Percentiles rank a stretch among this genome's conserved stretches.
Conservation (phyloP, 768 basidiomycete species). For the Termitomyces heimii region DNA sequence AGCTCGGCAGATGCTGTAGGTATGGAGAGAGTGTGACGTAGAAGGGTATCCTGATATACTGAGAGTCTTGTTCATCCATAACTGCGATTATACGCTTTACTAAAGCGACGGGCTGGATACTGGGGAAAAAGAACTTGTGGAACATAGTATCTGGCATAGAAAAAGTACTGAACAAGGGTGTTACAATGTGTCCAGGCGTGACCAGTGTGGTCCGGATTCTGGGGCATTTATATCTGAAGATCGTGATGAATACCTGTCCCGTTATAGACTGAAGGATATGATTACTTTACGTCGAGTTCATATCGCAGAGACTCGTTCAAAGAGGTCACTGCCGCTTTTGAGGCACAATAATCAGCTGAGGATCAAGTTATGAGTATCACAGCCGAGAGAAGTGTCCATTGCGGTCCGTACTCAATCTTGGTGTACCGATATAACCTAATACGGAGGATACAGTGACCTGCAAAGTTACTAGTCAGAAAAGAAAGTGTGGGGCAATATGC, state of each 20-base stretch:
- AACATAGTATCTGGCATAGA: constrained; percentile 41
- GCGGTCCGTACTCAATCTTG: constrained; percentile 62
- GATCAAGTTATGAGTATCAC: neutral
- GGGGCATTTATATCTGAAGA: constrained; percentile 59
- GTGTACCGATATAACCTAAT: constrained; percentile 63
- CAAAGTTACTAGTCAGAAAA: constrained; percentile 9
- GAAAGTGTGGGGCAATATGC: neutral
- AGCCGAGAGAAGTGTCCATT: neutral
- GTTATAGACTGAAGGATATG: neutral
- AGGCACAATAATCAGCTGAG: constrained; percentile 83
- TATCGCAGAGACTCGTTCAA: constrained; percentile 82
- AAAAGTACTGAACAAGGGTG: constrained; percentile 67
- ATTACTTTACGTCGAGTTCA: constrained; percentile 77
- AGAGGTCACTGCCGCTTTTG: constrained; percentile 83
- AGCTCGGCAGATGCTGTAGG: constrained; percentile 60
- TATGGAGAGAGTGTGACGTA: constrained; percentile 57
- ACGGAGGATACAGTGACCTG: constrained; percentile 79
- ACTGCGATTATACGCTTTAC: constrained; percentile 81
- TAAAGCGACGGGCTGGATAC: constrained; percentile 63
- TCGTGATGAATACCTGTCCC: neutral
- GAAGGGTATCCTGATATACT: constrained; percentile 67
- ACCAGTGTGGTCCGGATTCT: constrained; percentile 85
- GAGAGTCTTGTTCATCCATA: constrained; percentile 75
- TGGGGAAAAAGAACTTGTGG: constrained; percentile 73
- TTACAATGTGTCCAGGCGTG: constrained; percentile 73